Conservation (phyloP, 2,329 filamentous ascomycete genomes). For the Hirsutella thompsonii region DNA sequence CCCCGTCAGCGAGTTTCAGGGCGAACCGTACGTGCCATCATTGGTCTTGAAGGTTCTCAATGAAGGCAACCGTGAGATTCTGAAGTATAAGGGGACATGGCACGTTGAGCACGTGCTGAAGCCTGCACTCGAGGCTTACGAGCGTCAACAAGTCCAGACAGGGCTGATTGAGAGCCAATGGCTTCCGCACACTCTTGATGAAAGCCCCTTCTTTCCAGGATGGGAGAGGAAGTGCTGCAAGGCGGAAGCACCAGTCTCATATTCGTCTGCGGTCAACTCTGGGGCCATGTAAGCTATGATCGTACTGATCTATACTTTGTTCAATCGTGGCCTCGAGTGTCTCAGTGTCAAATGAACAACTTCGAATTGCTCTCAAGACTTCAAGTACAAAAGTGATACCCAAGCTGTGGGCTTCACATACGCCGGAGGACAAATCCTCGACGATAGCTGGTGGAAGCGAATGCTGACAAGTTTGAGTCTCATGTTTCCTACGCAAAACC, state of each 20-base stretch:
- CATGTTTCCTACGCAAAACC: no score
- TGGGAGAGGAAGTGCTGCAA: conserved; percentile 39
- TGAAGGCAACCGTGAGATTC: conserved; percentile 50
- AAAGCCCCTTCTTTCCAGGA: conserved; percentile 62
- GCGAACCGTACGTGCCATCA: conserved; percentile 62
- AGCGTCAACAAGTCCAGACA: conserved; percentile 49
- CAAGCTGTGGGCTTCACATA: no score
- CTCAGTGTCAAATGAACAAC: no score
- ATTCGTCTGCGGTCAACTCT: no score
- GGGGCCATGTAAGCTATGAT: no score
- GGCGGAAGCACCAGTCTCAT: not conserved
- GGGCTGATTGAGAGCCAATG: conserved; percentile 49
- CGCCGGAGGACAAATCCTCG: no score
- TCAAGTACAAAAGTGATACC: no score
- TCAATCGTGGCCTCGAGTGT: no score
- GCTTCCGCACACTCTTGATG: conserved; percentile 56
- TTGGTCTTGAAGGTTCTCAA: conserved; percentile 55
- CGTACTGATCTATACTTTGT: no score
- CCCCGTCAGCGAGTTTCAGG: conserved; percentile 51
- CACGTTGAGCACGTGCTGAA: conserved; percentile 63
- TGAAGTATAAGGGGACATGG: conserved; percentile 75
- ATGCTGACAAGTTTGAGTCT: no score
- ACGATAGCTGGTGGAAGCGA: no score
- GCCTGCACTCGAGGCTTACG: conserved; percentile 50
- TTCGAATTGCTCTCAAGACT: no score